phyloP scores from a whole-genome alignment of 2,329 filamentous ascomycete species.

The Colletotrichum sp. region DNA sequence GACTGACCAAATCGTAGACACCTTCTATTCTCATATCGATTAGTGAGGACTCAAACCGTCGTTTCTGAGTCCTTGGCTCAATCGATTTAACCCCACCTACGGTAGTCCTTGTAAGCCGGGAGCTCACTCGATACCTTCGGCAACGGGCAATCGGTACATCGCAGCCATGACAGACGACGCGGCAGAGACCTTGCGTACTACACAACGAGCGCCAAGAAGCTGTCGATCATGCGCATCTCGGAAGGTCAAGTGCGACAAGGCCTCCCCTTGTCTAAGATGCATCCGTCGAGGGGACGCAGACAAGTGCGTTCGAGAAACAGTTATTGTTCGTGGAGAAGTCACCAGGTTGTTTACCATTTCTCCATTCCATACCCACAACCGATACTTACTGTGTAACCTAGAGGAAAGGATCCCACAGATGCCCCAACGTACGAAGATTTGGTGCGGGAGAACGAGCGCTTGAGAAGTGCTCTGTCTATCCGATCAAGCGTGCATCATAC shows the following conservation, averaged over 20 bases:
- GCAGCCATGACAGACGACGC: background rate
- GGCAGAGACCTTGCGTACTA: slow-evolving; percentile 9
- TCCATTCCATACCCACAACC: too few species aligned
- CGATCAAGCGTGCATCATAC: background rate
- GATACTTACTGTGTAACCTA: background rate
- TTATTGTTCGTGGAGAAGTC: slow-evolving; percentile 5
- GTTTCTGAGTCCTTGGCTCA: background rate
- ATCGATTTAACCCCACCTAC: background rate
- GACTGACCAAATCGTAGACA: background rate
- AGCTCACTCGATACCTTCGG: background rate
- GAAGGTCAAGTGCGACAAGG: slow-evolving; percentile 30
- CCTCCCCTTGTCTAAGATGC: slow-evolving; percentile 26
- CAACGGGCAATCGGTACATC: background rate
- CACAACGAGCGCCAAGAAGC: slow-evolving; percentile 27
- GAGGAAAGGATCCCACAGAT: background rate
- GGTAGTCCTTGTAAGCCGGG: background rate
- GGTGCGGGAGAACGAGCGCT: background rate
- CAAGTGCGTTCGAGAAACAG: slow-evolving; percentile 12
- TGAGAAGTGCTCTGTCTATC: background rate
- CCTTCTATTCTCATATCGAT: background rate
- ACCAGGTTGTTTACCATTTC: background rate
- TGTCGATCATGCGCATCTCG: slow-evolving; percentile 26
- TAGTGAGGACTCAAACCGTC: background rate
- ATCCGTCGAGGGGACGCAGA: slow-evolving; percentile 23
- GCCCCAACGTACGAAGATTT: background rate